These are phyloP conservation scores for Tricholoma furcatifolium DNA, from an alignment of 768 basidiomycete species.

Conservation along the genomic window DNA sequence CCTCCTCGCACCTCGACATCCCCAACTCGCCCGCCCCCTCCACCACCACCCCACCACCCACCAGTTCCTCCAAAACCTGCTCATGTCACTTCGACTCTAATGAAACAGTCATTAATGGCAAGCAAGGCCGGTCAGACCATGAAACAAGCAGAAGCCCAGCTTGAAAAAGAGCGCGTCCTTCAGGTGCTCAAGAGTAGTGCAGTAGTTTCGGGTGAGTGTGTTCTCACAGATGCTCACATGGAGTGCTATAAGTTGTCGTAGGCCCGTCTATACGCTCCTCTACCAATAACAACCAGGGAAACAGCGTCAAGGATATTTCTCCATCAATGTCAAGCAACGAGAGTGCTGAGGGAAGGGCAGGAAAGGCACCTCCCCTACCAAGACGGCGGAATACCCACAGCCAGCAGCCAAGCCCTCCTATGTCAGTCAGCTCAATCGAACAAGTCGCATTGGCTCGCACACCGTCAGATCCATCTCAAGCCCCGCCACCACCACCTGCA, in stretches of 20 bases:
- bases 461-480: constrained; percentile 3
- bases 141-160: constrained; percentile 64
- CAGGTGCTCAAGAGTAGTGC: constrained; percentile 70
- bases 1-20: constrained; percentile 19
- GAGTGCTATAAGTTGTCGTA: constrained; percentile 32
- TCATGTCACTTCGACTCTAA: constrained; percentile 63
- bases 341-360: constrained; percentile 4
- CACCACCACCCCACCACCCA: constrained; percentile 16
- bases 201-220: constrained; percentile 30
- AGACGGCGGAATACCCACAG: constrained; percentile 23
- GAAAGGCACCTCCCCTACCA: constrained; percentile 27
- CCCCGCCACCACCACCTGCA: constrained; percentile 3
- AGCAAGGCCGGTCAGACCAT: constrained; percentile 68
- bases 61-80: constrained; percentile 36
- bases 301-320: not conserved
- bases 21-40: constrained; percentile 13
- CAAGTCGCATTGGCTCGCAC: constrained; percentile 41
- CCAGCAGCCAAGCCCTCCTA: constrained; percentile 35
- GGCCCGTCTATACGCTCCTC: constrained; percentile 29
- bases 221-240: constrained; percentile 28
- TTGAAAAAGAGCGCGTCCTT: constrained; percentile 69
- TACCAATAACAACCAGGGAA: constrained; percentile 14
- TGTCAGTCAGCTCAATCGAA: constrained; percentile 44
- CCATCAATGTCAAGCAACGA: constrained; percentile 8
- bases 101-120: constrained; percentile 72